Base-by-base conservation (phyloP, 2,329 filamentous ascomycete genomes). In the Aureobasidium musti region DNA sequence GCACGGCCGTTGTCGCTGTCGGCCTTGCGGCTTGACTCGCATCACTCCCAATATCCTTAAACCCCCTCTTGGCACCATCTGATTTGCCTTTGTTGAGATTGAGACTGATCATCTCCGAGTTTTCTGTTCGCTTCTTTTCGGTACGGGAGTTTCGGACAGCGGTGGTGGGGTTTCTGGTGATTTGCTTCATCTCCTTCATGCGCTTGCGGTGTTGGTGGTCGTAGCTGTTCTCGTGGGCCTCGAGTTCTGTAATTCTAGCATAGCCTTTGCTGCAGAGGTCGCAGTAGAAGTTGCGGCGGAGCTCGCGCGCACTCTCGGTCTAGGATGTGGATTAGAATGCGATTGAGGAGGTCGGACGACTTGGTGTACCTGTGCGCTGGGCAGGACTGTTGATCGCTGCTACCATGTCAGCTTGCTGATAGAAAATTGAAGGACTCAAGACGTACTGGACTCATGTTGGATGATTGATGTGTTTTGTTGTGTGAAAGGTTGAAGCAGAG, bases 121-220 rank as follows among this genome's bases (percentile, higher is more conserved):
- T 68, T 30, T 69, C 68, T 3, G 60, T 63, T 23, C 67, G 39
- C 21, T 66, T 66, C 60, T 66, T 73, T 54, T 91, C 88, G 39
- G 87, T 86, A 72, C 86, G 87, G n/a, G 88, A 82, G 2, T 89
- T 87, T 71, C 87, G 86, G 26, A 83, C 85, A 17, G 83, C 84
- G 28, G 87, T 87, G 64, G 83, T 84, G 1, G 90, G 87, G 70
- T 92, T 89, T 71, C 89, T 87, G 37, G 90, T 88, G 82, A 93
- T 89, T 73, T 90, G 88, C 79, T 92, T 92, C 90, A 94, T 92
- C 73, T 95, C 91, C 78, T 91, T 91, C 67, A 93, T 85, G 59
- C 91, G 89, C 76, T 96, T 92, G 77, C 92, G 93, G 79, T 99
- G 95, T 72, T 91, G 91, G 79, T 99, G 95, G 76, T 98, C 95